phyloP scores from a whole-genome alignment of 805 yeast genomes.

The Scheffersomyces lignosus region DNA sequence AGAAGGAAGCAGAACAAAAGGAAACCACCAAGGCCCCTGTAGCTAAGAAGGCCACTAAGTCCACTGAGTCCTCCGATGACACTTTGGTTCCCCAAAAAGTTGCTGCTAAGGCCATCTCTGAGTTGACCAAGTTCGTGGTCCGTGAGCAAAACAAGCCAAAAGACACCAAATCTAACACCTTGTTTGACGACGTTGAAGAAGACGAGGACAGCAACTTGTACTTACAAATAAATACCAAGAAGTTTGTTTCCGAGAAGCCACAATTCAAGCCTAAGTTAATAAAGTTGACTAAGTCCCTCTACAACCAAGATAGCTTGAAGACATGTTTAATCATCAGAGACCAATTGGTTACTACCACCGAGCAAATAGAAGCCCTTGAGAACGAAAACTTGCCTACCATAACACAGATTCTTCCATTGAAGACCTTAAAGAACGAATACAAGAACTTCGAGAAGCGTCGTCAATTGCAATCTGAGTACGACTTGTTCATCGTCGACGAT shows the following conservation, averaged over 20 bases:
- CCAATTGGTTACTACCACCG: constrained; percentile 43
- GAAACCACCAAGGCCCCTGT: constrained; percentile 2
- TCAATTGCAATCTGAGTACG: constrained; percentile 64
- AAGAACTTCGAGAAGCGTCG: constrained; percentile 89
- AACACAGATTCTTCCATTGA: constrained; percentile 61
- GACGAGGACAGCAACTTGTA: constrained; percentile 56
- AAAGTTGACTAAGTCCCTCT: constrained; percentile 47
- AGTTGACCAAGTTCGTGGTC: constrained; percentile 61
- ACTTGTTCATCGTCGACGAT: constrained; percentile 83
- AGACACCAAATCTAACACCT: constrained; percentile 29
- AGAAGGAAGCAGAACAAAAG: constrained; percentile 2
- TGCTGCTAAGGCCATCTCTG: constrained; percentile 53
- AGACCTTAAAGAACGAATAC: constrained; percentile 78
- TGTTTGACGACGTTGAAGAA: constrained; percentile 52
- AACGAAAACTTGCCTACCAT: constrained; percentile 46
- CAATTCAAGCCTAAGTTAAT: constrained; percentile 57
- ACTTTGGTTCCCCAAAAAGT: constrained; percentile 8
- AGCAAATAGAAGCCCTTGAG: constrained; percentile 47
- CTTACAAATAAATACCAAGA: constrained; percentile 64
- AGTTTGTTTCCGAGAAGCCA: constrained; percentile 59
- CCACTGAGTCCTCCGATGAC: constrained; percentile 1
- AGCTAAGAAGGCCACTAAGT: constrained; percentile 1
- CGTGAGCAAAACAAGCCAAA: constrained; percentile 29
- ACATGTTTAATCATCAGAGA: constrained; percentile 75
- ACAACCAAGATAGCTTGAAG: constrained; percentile 36